These are phyloP conservation scores for Flueggea neowawraea DNA, from an alignment of 441 rosid genomes.

Conservation along the genomic window DNA sequence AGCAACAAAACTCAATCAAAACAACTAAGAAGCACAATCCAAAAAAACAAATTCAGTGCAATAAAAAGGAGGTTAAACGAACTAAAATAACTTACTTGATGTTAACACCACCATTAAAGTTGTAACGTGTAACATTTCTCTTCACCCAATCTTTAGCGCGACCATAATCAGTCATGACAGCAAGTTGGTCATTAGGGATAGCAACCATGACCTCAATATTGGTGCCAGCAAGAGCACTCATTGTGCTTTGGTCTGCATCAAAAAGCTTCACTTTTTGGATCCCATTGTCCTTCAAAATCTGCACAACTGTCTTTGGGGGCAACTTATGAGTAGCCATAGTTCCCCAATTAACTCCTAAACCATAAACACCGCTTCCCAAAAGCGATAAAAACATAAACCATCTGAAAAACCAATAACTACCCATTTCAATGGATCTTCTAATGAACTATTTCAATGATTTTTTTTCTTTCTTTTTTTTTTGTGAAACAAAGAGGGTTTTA, in stretches of 20 bases:
- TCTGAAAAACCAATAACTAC: constrained; percentile 18
- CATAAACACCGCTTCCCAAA: constrained; percentile 37
- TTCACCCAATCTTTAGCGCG: constrained; percentile 81
- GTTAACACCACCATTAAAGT: constrained; percentile 79
- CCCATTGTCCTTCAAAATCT: constrained; percentile 77
- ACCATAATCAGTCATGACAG: constrained; percentile 48
- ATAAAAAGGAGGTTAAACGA: neutral
- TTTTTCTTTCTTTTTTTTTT: too few species aligned
- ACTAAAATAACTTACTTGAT: constrained; percentile 57
- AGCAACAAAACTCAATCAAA: neutral
- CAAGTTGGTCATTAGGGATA: constrained; percentile 85
- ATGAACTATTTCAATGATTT: neutral
- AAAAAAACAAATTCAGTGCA: neutral
- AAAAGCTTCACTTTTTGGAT: constrained; percentile 87
- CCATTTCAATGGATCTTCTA: constrained; percentile 23
- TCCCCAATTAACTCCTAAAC: constrained; percentile 95
- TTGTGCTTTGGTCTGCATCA: constrained; percentile 66
- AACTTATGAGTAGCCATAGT: constrained; percentile 71
- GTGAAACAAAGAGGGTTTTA: neutral
- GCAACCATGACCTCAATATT: constrained; percentile 93
- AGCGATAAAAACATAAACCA: constrained; percentile 25
- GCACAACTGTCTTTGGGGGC: constrained; percentile 67
- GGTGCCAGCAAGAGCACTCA: constrained; percentile 81
- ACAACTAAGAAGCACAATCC: neutral
- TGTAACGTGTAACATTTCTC: constrained; percentile 64